Evolutionary conservation across 495 filamentous ascomycete genomes (phyloP).

Genomic region (Chaetomium cochliodes): DNA sequence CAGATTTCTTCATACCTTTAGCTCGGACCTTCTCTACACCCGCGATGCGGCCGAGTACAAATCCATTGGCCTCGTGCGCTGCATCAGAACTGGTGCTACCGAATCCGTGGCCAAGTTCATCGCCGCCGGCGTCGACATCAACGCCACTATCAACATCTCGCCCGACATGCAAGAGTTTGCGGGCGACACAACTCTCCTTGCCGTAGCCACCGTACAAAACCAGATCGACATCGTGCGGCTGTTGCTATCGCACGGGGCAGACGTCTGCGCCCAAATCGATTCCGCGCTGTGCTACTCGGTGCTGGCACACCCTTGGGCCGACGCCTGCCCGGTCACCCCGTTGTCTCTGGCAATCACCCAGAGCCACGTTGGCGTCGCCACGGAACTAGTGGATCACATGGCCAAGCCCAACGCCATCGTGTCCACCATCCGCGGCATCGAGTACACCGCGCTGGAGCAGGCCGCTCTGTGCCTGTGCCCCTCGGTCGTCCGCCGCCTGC

Average conservation of each 20-base stretch:
- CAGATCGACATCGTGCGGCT: neutral
- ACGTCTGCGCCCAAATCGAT: neutral
- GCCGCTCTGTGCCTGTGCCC: neutral
- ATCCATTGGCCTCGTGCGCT: neutral
- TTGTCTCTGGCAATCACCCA: neutral
- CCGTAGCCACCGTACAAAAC: neutral
- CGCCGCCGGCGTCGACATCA: neutral
- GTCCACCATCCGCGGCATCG: neutral
- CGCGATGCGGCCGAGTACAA: neutral
- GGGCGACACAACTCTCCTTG: neutral
- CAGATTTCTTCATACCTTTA: neutral
- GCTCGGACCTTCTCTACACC: neutral
- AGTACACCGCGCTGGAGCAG: neutral
- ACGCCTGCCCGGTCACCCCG: neutral
- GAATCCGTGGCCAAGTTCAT: conserved; percentile 12
- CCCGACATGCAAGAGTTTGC: neutral
- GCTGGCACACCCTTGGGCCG: neutral
- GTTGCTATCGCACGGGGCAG: neutral
- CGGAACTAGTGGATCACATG: neutral
- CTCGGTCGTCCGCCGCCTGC: neutral
- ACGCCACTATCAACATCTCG: conserved; percentile 1
- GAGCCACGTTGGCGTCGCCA: neutral
- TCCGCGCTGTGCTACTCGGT: neutral
- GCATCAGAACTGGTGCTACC: neutral
- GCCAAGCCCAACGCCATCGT: neutral